Base-by-base conservation (phyloP, 768 basidiomycete species). In the Auriscalpium microsporum region DNA sequence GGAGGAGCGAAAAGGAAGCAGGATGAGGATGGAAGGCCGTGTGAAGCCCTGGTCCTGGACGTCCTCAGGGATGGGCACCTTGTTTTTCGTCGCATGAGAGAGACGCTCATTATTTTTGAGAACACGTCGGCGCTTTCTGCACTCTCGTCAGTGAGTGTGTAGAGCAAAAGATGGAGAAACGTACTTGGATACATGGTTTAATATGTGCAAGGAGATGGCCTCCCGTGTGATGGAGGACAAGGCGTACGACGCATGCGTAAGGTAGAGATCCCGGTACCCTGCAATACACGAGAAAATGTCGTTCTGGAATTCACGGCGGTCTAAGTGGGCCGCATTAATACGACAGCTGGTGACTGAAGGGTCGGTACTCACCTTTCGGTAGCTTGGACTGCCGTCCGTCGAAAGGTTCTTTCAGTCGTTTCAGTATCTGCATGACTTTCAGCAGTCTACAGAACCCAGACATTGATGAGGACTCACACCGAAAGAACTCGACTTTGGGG, bases 21-120 rank as follows among this genome's bases (percentile, higher is more conserved):
- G 82, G 59, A 99, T 73, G 47, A 99, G 87, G 33, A 95, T 76
- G 17, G 95, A 94, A 10, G 96, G 95, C 6, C 96, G 88, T 8
- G 94, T 96, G 72, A 97, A 98, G 28, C 95, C 95, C 77, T 98
- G 96, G 66, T 99, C 96, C 71, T 91, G 90, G 13, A 90, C 78
- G 57, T 90, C 83, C 69, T 86, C 82, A 2, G 84, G 84, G 2
- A 80, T 75, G 21, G 81, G 73, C 8, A 72, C 70, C 38, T 77
- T 72, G 1, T 77, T 67, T 68, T 89, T 86, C 10, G 78, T 70
- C 10, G 84, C 82, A 59, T 84, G 80, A 0, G 88, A 77, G n/a
- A 97, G 76, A 42, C 87, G 88, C 60, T 95, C 92, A 64, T 97
- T 98, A 69, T 94, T 97, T 69, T 94, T 94, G 2, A 97, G 75